Evolutionary conservation across 176 grass and related monocot species (phyloP), one percentile per base, ranked within the genome.

Genomic region (Poa annua): DNA sequence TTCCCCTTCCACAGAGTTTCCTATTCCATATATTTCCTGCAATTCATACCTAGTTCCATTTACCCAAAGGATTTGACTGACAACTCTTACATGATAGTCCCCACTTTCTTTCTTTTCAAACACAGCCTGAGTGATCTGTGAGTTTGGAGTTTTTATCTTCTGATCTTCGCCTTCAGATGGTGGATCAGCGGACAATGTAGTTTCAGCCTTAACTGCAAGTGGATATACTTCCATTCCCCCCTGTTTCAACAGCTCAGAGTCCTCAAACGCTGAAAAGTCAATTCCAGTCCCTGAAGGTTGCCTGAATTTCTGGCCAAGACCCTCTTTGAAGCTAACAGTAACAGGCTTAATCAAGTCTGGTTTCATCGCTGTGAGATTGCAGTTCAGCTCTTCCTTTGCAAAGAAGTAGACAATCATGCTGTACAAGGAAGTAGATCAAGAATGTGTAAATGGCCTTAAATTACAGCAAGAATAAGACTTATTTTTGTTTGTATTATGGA

Each of bases 1-100:
- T 47, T 95, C 92, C 71, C 87, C 83, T 81, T 93, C 96, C 84
- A 95, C 84, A 2, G 96, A 95, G 62, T 98, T 98, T 34, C 92
- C 96, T 82, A 98, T 98, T 47, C 96, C 96, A 81, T 98, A 98
- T 71, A 98, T 98, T 88, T 98, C 96, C 74, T 98, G 92, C 80
- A 98, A 82, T 39, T 98, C 91, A 70, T 98, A 98, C 59, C 90
- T 92, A 70, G 83, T 91, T 56, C 81, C 86, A 84, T 88, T 95
- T 24, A 98, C 92, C 92, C 96, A 98, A 63, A 98, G 88, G 80
- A 95, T 95, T 85, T 98, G 96, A 75, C 94, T 95, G 54, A 88
- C 92, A 75, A 93, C 92, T 74, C 87, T 84, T 60, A 98, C 89
- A 41, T 88, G 87, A 79, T 95, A 93, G 0, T 86, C 87, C 38